Evolutionary conservation across 2,329 filamentous ascomycete genomes (phyloP), one percentile per base, ranked within the genome.

Genomic region (Pestalotiopsis sp.): DNA sequence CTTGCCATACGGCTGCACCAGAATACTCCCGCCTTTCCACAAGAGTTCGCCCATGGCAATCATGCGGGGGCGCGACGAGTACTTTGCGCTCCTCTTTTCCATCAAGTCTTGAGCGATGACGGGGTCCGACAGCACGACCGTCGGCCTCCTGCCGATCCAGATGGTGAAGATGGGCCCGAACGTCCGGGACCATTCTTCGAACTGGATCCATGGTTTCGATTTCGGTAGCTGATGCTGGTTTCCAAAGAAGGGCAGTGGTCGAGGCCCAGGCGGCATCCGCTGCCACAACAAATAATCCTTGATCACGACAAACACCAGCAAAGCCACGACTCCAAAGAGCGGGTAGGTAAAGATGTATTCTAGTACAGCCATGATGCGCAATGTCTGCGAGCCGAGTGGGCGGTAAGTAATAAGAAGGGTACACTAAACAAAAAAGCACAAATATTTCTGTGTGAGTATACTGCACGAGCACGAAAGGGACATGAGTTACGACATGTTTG

Each of bases 61-160:
- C 49, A 66, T 66, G n/a, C 64, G 64, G n/a, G 64, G 64, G 1
- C 64, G 64, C 41, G 41, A 57, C 5, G 45, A 57, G 45, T 66
- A 66, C 41, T 66, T 66, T 36, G 64, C 36, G 25, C 45, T 57
- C 25, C 64, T 56, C 31, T 66, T 66, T 36, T 66, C 64, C 64
- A 66, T n/a, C 41, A 66, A 27, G n/a, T 66, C 64, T n/a, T 66
- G 41, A 1, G 49, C 64, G 38, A 57, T 57, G 25, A n/a, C 2
- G 17, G 64, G 64, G 20, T 56, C 41, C 25, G 45, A 57, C 3
- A 66, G 23, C 6, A 66, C 64, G 12, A 66, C 13, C 45, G 45
- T 66, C 3, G 64, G 41, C 17, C 64, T n/a, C 1, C 45, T 45
- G 27, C 64, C 64, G 4, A 66, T 58, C 64, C 49, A 57, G 6